These are phyloP conservation scores for Streptanthus diversifolius DNA, from an alignment of 345 rosid genomes.

Conservation along the genomic window DNA sequence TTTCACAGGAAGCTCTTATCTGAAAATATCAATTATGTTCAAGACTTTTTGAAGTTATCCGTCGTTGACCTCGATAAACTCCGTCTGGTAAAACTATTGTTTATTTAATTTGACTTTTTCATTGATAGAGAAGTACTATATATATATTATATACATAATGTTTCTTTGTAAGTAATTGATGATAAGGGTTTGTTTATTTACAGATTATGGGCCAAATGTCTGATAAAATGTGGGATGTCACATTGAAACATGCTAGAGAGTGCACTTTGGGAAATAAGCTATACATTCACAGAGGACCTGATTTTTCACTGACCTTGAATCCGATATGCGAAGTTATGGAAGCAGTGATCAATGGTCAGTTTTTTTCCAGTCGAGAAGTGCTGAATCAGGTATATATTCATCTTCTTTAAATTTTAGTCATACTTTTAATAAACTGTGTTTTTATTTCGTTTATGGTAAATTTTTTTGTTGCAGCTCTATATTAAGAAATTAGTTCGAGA, in stretches of 20 bases:
- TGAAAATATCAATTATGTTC: slow-evolving; percentile 49
- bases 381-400: slow-evolving; percentile 42
- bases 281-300: slow-evolving; percentile 37
- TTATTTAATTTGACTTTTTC: neutral
- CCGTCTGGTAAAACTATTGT: slow-evolving; percentile 40
- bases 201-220: slow-evolving; percentile 79
- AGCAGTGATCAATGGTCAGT: slow-evolving; percentile 47
- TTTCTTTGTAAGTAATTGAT: neutral
- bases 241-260: slow-evolving; percentile 64
- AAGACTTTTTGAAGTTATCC: slow-evolving; percentile 70
- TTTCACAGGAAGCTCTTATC: slow-evolving; percentile 67
- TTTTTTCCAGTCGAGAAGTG: slow-evolving; percentile 37
- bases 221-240: slow-evolving; percentile 75
- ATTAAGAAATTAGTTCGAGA: slow-evolving; percentile 49
- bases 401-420: neutral
- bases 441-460: neutral
- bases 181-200: neutral
- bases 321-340: slow-evolving; percentile 65
- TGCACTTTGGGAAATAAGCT: slow-evolving; percentile 60
- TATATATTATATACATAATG: neutral
- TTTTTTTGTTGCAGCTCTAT: slow-evolving; percentile 35
- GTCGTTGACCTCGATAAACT: slow-evolving; percentile 50
- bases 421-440: neutral
- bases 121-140: neutral
- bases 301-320: slow-evolving; percentile 42